Evolutionary conservation across 805 yeast genomes (phyloP), one percentile per base, ranked within the genome.

Genomic region (Blastobotrys terrestris): DNA sequence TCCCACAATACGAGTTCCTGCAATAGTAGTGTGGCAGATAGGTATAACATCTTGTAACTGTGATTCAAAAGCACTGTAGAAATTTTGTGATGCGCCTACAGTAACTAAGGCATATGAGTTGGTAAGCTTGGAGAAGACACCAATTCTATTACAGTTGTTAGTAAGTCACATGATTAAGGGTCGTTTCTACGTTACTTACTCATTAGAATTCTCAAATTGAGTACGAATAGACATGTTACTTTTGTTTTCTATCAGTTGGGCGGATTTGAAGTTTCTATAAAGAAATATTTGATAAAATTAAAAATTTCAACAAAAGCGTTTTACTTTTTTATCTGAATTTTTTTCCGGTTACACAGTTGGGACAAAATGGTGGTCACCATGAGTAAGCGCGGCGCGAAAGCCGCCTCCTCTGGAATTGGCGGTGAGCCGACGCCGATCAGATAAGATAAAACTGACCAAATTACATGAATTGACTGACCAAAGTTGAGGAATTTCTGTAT

Each of bases 1-100:
- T 65, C 99, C 99, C 56, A 94, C 85, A 60, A 94, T 94, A 74
- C 99, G 85, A 65, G 96, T 91, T 63, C 99, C 99, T 31, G 97
- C 97, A 63, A 94, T 94, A 55, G 99, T 94, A 51, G 98, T 89
- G 68, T 94, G 97, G 58, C 88, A 94, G 64, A 94, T 88, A 51
- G 99, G 99, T 58, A 94, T 83, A 50, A 89, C 90, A 72, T 91
- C 98, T 56, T 97, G 97, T 58, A 95, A 77, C 72, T 94, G 97
- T 50, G 97, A 96, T 77, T 94, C 99, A 68, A 94, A 92, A 26
- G 97, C 96, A 53, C 97, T 64, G 67, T 72, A 73, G 55, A 83
- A 82, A 68, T 83, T 83, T 67, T 82, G 86, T 44, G 97, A 90
- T 31, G 97, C 99, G 57, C 99, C 98, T 52, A 94, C 89, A 4